phyloP scores from a whole-genome alignment of 1,284 basidiomycete species.

The Rhodotorula sp. region DNA sequence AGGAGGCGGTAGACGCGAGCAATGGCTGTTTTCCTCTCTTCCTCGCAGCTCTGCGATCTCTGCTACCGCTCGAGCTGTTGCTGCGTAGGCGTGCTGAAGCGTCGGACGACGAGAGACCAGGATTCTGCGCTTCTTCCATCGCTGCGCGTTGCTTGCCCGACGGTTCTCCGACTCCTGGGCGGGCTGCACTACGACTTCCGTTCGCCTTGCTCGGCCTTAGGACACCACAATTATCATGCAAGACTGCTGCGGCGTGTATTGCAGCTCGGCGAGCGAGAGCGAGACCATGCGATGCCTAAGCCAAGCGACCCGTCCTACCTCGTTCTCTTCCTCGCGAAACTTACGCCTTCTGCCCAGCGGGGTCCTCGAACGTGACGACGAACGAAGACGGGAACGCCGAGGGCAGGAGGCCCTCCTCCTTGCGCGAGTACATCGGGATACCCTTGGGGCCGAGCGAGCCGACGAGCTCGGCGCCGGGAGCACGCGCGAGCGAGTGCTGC shows the following conservation, averaged over 20 bases:
- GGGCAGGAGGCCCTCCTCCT: neutral
- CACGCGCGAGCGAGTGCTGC: neutral
- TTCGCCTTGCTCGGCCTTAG: no score
- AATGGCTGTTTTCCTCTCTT: no score
- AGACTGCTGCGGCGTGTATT: neutral
- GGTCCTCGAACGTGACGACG: neutral
- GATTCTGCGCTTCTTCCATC: no score
- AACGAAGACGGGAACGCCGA: neutral
- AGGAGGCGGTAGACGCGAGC: no score
- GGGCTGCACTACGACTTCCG: no score
- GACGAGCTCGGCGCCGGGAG: conserved; percentile 6
- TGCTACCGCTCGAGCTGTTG: no score
- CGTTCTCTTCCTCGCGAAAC: neutral
- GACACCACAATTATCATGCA: no score
- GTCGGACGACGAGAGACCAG: no score
- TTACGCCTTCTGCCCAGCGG: neutral
- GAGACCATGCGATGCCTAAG: neutral
- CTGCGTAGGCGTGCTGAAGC: no score
- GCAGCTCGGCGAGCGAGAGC: neutral
- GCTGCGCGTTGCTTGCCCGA: no score
- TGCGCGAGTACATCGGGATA: neutral
- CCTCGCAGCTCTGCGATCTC: no score
- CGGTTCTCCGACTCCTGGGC: no score
- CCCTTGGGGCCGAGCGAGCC: neutral
- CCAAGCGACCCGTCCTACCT: neutral